Evolutionary conservation across 2,329 filamentous ascomycete species (phyloP), one percentile per base, ranked within the genome.

Genomic region (Ophiostoma australiae): DNA sequence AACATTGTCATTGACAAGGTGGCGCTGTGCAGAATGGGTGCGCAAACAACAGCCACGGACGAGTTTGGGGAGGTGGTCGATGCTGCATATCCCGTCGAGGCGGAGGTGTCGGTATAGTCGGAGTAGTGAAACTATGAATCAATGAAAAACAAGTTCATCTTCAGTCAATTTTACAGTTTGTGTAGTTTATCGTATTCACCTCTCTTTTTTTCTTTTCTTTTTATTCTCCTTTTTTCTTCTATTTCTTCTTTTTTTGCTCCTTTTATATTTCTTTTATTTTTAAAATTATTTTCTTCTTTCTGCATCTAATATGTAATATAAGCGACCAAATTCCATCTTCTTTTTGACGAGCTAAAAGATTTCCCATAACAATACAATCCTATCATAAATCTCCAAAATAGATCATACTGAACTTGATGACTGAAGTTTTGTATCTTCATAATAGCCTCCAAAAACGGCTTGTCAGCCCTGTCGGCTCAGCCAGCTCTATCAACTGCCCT

Each of bases 11-110:
- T 97, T n/a, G 87, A 92, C 71, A 86, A 83, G 72, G 80, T 97
- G 58, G 89, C 90, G 68, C 89, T 97, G 52, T 97, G 93, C 78
- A 89, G 87, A 77, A 97, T 97, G 94, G 93, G 94, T 0, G 93
- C 93, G 11, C 67, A 63, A 48, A 31, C 72, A 17, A 91, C 89
- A 82, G 88, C 86, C 75, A 81, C 81, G 23, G 79, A 87, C 37
- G 81, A 85, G 8, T 80, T 84, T 48, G 80, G 80, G 0, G 77
- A 77, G 27, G 82, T 84, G 1, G 85, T 84, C 11, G 84, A 86
- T 70, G 82, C 81, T 73, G 83, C 78, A 15, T 88, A 88, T 72
- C 84, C 85, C 73, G 83, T 85, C 10, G 86, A 81, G 74, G 84
- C 81, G 4, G 83, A 86, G 76, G 80, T 85, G 20, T 23, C 27